A percentile compares a stretch with the other conserved stretches of the same genome.
Conservation (phyloP, 148 eudicot species). For the Rhododendron ferrugineum region DNA sequence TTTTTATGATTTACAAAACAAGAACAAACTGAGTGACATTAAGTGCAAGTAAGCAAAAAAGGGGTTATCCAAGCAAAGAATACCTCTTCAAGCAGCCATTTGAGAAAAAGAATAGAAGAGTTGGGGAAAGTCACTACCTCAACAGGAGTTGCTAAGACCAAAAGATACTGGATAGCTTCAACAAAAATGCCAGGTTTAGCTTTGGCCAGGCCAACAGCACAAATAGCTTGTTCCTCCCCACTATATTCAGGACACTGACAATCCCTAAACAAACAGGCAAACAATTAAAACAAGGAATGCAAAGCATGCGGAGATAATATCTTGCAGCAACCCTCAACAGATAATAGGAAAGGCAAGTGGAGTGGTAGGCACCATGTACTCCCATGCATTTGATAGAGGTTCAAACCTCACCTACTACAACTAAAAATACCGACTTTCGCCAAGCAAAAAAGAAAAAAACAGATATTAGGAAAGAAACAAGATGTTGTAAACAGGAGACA, state of each 20-base stretch:
- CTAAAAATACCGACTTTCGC: not conserved
- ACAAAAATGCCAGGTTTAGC: slow-evolving; percentile 83
- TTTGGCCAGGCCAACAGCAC: slow-evolving; percentile 91
- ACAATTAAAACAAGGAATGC: slow-evolving; percentile 5
- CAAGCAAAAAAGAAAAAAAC: not conserved
- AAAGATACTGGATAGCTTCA: slow-evolving; percentile 86
- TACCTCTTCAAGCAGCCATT: not conserved
- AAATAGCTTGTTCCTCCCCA: slow-evolving; percentile 95
- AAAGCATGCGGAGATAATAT: slow-evolving; percentile 1
- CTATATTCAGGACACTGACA: slow-evolving; percentile 97
- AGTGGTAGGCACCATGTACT: not conserved
- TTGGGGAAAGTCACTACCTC: slow-evolving; percentile 51
- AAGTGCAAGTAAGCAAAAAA: not conserved
- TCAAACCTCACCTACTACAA: not conserved
- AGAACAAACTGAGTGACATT: slow-evolving; percentile 3
- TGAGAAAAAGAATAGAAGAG: not conserved
- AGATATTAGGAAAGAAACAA: not conserved
- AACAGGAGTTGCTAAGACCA: slow-evolving; percentile 91
- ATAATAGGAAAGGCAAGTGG: not conserved
- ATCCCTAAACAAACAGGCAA: slow-evolving; percentile 51
- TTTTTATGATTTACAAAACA: not conserved
- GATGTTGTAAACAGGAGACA: not conserved
- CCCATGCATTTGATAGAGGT: not conserved
- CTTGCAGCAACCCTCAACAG: slow-evolving; percentile 5
- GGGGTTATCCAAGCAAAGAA: not conserved